phyloP scores from a whole-genome alignment of 2,329 filamentous ascomycete genomes.

The Aspergillus sojae region DNA sequence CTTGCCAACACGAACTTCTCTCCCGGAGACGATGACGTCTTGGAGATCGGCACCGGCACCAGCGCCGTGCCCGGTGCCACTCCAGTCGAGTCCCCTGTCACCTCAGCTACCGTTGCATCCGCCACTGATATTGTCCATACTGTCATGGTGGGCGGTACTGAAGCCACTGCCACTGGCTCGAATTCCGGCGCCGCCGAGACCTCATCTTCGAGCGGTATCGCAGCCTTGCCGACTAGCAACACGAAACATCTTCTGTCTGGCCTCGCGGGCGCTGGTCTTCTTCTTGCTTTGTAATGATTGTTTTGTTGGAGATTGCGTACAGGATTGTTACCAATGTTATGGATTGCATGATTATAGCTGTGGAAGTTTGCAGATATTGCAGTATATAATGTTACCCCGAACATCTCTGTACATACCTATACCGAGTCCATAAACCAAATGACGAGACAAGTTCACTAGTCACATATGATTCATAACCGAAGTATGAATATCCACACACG shows the following conservation, averaged over 20 bases:
- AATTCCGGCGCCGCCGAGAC: slow-evolving; percentile 7
- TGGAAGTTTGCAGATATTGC: background rate
- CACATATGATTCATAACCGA: background rate
- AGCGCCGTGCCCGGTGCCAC: slow-evolving; percentile 55
- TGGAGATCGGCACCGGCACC: slow-evolving; percentile 55
- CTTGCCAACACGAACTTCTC: slow-evolving; percentile 70
- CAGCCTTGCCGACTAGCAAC: slow-evolving; percentile 18
- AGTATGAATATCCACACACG: background rate
- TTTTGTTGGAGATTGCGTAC: background rate
- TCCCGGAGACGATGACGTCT: slow-evolving; percentile 49
- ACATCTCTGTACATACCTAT: background rate
- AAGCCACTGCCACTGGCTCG: background rate
- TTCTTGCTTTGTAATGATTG: slow-evolving; percentile 19
- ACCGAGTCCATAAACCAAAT: background rate
- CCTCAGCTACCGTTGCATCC: slow-evolving; percentile 17
- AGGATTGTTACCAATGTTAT: background rate
- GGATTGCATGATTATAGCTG: background rate
- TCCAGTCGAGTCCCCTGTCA: background rate
- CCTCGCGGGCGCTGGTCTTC: slow-evolving; percentile 22
- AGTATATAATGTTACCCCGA: background rate
- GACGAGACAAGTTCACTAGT: background rate
- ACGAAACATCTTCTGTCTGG: slow-evolving; percentile 22
- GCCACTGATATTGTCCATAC: slow-evolving; percentile 9
- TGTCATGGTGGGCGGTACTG: background rate
- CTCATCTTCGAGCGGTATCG: slow-evolving; percentile 15